Base-by-base conservation (phyloP, 805 yeast genomes). In the Candida takata region DNA sequence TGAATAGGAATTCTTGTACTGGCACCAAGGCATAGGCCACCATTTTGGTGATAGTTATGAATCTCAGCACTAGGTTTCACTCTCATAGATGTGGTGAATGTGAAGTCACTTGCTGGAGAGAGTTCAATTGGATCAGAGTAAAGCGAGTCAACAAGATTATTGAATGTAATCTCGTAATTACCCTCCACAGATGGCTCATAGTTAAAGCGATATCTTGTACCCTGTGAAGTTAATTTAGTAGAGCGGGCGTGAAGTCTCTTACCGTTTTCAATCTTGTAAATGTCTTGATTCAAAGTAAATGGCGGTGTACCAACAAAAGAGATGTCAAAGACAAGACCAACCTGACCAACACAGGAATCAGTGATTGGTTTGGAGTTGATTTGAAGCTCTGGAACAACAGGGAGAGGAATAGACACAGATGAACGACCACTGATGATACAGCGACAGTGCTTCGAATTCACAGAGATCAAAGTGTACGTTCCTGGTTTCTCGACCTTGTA, bases 321-420 rank as follows among this genome's bases (percentile, higher is more conserved):
- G 39, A 88, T 66, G 34, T 79, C 84, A 42, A 85, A 86, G 23
- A 70, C 67, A 40, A 87, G 76, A 0, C 97, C 98, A 8, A 86
- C 79, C 30, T 87, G 85, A 0, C 98, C 98, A 21, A 92, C 83
- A 62, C 99, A 92, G 33, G 81, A 74, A 50, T 90, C 97, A 18
- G 76, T 65, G 3, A 90, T 75, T 3, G 90, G 62, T 8, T 56
- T 55, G 3, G 69, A 57, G 19, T 48, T 53, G 12, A 73, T 67
- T 4, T 54, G 45, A 17, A 77, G 41, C 16, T 61, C 51, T 8
- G 83, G 80, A 24, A 70, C 69, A 4, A 77, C 70, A 5, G 83
- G 80, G 24, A 62, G 61, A 1, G 86, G 75, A 1, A 85, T 68
- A 13, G 63, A 52, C 9, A 82, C 64, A 2, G 64, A 55, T 1